These are phyloP conservation scores for Passiflora organensis DNA, from an alignment of 345 rosid genomes.

Conservation along the genomic window DNA sequence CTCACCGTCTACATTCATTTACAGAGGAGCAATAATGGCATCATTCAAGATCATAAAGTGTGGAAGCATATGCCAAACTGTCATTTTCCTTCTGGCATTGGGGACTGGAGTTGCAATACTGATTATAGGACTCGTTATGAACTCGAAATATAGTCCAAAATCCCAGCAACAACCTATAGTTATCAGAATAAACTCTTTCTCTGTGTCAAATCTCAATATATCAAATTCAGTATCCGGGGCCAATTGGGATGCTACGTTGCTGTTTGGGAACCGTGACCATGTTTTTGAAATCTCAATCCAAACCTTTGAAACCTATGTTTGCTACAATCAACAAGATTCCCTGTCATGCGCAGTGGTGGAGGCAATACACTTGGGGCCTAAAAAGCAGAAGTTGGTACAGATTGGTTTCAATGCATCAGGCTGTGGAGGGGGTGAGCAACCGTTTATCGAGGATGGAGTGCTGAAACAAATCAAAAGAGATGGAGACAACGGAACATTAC, in stretches of 20 bases:
- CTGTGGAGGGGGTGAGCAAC: constrained; percentile 25
- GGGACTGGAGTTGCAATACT: constrained; percentile 10
- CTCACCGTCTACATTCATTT: no score
- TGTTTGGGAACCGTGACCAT: constrained; percentile 21
- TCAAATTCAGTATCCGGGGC: constrained; percentile 11
- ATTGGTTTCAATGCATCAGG: constrained; percentile 9
- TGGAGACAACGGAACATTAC: constrained; percentile 9
- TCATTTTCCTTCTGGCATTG: constrained; percentile 10
- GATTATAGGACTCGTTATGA: constrained; percentile 16
- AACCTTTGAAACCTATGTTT: constrained; percentile 7
- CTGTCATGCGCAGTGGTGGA: constrained; percentile 16
- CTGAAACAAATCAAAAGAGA: constrained; percentile 20
- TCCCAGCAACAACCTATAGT: constrained; percentile 22
- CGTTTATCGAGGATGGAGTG: constrained; percentile 13
- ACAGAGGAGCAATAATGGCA: no score
- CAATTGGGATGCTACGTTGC: constrained; percentile 9
- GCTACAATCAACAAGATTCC: constrained; percentile 11
- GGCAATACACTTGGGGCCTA: constrained; percentile 18
- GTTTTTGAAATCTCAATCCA: constrained; percentile 13
- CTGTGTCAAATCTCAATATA: constrained; percentile 13
- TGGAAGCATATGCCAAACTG: constrained; percentile 12
- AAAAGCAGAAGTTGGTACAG: constrained; percentile 16
- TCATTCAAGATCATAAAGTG: neutral
- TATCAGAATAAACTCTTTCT: constrained; percentile 17
- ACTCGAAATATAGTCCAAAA: constrained; percentile 18